Base-by-base conservation (phyloP, 2,329 filamentous ascomycete species). In the Pseudogymnoascus sp. region DNA sequence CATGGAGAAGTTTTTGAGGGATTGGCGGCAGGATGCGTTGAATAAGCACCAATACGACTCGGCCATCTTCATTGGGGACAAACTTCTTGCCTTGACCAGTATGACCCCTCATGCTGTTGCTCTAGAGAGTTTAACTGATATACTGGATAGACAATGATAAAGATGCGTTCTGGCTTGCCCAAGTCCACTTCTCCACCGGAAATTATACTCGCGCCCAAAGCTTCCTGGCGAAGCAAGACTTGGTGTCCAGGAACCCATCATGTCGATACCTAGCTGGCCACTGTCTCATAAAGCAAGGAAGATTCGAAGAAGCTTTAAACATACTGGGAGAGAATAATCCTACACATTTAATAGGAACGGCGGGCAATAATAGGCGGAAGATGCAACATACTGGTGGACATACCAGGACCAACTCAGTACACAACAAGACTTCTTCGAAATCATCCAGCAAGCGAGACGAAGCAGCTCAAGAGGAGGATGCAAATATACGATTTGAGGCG, bases 121-220 rank as follows among this genome's bases (percentile, higher is more conserved):
- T 54, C 35, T 40, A 37, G 15, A 54, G n/a, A 10, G 21, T 11
- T 41, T 33, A 62, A 41, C 36, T 58, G 47, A 60, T 61, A 59
- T 10, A 8, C 13, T 33, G n/a, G 21, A 13, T 66, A 97, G 94
- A 92, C 71, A 89, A 93, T 73, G 92, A 96, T 70, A 87, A 90
- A 66, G 94, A 99, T 74, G 93, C 92, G 40, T 96, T 96, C 72
- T 97, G 92, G 88, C 87, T 99, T 44, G 94, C 94, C n/a, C 93
- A 97, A 76, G 91, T 96, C 37, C 93, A 99, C 75, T 99, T 97
- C 76, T 89, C 88, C 59, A 94, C 91, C 58, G 92, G 91, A 69
- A 96, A 97, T 78, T 97, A 96, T 74, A 94, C 89, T 7, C 89
- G 94, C 69, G 92, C 94, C 2, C 87, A 96, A 69, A 84, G 90